These are phyloP conservation scores for Phytophthora pseudosyringae DNA, from an alignment of 352 stramenopile genomes.

Conservation along the genomic window DNA sequence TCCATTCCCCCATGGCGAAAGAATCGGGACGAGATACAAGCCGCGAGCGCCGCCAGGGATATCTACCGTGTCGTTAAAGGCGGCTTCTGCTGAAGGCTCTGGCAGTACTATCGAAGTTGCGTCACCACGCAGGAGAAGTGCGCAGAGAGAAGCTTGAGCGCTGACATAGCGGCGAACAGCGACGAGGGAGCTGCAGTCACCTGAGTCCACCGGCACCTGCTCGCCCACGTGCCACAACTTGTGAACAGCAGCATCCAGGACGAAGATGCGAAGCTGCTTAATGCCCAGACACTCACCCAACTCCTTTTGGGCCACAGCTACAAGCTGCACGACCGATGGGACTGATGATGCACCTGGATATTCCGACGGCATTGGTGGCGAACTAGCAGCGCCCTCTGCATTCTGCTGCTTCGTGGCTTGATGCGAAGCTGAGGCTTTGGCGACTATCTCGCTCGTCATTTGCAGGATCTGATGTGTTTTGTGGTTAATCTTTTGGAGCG, in stretches of 20 bases:
- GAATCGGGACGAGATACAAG: constrained; percentile 65
- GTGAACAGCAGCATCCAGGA: constrained; percentile 55
- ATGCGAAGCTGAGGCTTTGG: constrained; percentile 24
- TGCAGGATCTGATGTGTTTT: constrained; percentile 62
- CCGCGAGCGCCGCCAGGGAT: constrained; percentile 60
- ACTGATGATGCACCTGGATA: background rate
- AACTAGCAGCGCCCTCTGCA: background rate
- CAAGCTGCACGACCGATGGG: constrained; percentile 56
- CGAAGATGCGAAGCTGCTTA: constrained; percentile 71
- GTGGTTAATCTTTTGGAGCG: constrained; percentile 63
- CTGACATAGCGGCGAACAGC: constrained; percentile 69
- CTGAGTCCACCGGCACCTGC: constrained; percentile 13
- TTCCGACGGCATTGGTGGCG: constrained; percentile 4
- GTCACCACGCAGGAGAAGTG: constrained; percentile 24
- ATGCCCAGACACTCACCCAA: constrained; percentile 66
- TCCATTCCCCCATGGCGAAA: constrained; percentile 49
- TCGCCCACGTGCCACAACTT: constrained; percentile 66
- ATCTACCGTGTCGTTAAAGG: constrained; percentile 79
- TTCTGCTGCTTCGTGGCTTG: background rate
- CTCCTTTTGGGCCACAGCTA: constrained; percentile 57
- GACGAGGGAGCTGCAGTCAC: constrained; percentile 7
- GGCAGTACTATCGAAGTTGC: constrained; percentile 38
- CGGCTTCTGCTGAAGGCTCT: constrained; percentile 54
- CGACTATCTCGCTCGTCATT: constrained; percentile 54
- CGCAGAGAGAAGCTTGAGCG: constrained; percentile 65